Conservation (phyloP, 306 rosid species). For the Pachyrhizus erosus region DNA sequence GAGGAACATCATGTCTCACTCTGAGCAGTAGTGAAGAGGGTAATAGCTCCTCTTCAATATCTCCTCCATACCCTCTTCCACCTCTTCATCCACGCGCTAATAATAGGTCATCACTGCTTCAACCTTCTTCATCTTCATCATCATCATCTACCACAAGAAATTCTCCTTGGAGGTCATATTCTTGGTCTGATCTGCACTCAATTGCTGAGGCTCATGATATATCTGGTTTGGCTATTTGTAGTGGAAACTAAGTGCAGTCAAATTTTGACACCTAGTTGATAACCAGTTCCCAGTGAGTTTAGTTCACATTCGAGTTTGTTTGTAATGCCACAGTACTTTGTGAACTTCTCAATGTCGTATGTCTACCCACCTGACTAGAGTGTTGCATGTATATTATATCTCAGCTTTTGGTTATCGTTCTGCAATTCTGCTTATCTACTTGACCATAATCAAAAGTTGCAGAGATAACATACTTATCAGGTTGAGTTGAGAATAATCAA, state of each 20-base stretch:
- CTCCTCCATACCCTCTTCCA: constrained; percentile 67
- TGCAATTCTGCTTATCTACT: not conserved
- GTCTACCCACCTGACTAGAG: constrained; percentile 5
- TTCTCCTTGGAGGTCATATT: constrained; percentile 67
- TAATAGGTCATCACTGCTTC: constrained; percentile 31
- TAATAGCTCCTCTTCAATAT: constrained; percentile 47
- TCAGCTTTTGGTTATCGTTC: constrained; percentile 10
- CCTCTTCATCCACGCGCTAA: constrained; percentile 65
- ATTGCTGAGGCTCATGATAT: constrained; percentile 51
- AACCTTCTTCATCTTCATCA: constrained; percentile 42
- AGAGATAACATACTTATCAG: not conserved
- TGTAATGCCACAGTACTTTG: constrained; percentile 33
- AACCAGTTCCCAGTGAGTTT: not conserved
- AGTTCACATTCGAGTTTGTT: constrained; percentile 37
- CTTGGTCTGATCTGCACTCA: constrained; percentile 73
- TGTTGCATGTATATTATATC: constrained; percentile 34
- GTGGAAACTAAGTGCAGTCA: constrained; percentile 52
- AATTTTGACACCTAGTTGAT: constrained; percentile 39
- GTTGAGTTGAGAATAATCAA: not conserved
- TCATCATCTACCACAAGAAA: constrained; percentile 35
- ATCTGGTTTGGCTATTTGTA: constrained; percentile 60
- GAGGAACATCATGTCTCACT: constrained; percentile 50
- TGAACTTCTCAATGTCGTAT: constrained; percentile 37
- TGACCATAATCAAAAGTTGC: not conserved
- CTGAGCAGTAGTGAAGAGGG: constrained; percentile 49